Evolutionary conservation across 768 basidiomycete genomes (phyloP).

Genomic region (Mycena capillaripes): DNA sequence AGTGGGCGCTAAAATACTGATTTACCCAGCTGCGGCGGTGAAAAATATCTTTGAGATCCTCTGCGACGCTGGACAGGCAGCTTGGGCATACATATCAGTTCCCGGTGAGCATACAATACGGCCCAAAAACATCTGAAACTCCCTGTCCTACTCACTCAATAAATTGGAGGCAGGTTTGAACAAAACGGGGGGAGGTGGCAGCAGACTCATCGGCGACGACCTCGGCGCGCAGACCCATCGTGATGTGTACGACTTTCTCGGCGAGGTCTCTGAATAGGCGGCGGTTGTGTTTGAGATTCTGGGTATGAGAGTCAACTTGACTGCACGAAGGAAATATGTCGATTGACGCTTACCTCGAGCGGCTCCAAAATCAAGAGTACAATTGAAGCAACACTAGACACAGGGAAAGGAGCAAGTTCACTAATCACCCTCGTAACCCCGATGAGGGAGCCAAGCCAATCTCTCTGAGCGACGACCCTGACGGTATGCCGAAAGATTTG

Average conservation of each 20-base stretch:
- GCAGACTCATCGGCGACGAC: neutral
- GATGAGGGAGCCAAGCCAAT: constrained; percentile 12
- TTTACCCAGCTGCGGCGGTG: constrained; percentile 1
- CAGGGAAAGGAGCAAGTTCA: constrained; percentile 17
- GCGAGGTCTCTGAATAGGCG: constrained; percentile 15
- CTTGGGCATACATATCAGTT: constrained; percentile 8
- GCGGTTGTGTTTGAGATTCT: constrained; percentile 11
- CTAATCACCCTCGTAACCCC: neutral
- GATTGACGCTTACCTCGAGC: neutral
- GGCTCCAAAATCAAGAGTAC: constrained; percentile 20
- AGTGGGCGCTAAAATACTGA: constrained; percentile 14
- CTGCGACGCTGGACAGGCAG: constrained; percentile 2
- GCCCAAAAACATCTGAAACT: neutral
- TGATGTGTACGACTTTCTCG: constrained; percentile 15
- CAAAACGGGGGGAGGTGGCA: neutral
- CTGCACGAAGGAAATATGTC: neutral
- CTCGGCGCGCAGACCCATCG: constrained; percentile 3
- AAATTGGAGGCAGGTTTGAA: constrained; percentile 12
- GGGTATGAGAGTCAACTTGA: neutral
- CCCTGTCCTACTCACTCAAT: constrained; percentile 7
- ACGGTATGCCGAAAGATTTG: neutral
- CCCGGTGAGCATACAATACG: neutral
- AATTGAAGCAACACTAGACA: constrained; percentile 14
- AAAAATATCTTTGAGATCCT: constrained; percentile 4
- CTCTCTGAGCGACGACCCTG: neutral